Conservation (phyloP, 495 filamentous ascomycete genomes). For the Talaromyces nanjingensis region DNA sequence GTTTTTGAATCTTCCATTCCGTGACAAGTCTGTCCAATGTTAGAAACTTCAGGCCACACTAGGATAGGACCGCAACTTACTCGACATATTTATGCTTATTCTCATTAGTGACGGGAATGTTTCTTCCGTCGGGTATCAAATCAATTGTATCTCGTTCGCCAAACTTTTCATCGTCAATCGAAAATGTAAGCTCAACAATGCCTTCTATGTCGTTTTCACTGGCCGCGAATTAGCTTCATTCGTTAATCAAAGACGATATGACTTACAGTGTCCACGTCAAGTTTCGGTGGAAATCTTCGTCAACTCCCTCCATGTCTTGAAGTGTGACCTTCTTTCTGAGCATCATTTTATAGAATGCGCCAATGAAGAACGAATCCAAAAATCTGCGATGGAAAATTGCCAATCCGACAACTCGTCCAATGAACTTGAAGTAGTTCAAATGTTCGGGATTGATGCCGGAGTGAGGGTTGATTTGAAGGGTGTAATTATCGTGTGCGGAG, state of each 20-base stretch:
- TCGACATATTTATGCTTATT: slow-evolving; percentile 96
- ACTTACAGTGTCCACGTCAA: slow-evolving; percentile 85
- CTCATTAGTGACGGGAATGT: slow-evolving; percentile 93
- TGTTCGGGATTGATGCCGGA: slow-evolving; percentile 99
- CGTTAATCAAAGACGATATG: background rate
- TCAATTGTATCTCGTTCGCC: slow-evolving; percentile 89
- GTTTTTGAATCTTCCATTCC: slow-evolving; percentile 98
- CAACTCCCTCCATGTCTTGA: slow-evolving; percentile 97
- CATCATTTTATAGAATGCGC: slow-evolving; percentile 99
- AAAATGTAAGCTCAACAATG: slow-evolving; percentile 88
- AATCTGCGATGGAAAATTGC: slow-evolving; percentile 98
- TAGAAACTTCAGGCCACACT: background rate
- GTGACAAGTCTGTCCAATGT: slow-evolving; percentile 64
- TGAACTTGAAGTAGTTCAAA: slow-evolving; percentile 99
- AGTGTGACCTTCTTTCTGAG: slow-evolving; percentile 85
- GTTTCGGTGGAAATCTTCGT: slow-evolving; percentile 93
- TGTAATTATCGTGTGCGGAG: slow-evolving; percentile 99
- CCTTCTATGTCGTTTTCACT: slow-evolving; percentile 92
- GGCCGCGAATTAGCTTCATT: slow-evolving; percentile 15
- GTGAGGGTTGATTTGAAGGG: slow-evolving; percentile 98
- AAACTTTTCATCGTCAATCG: slow-evolving; percentile 94
- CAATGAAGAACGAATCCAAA: slow-evolving; percentile 98
- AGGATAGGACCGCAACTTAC: slow-evolving; percentile 39
- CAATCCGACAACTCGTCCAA: slow-evolving; percentile 92
- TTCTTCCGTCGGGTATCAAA: slow-evolving; percentile 79